Evolutionary conservation across 2,329 filamentous ascomycete species (phyloP).

Genomic region (Westerdykella aurantiaca): DNA sequence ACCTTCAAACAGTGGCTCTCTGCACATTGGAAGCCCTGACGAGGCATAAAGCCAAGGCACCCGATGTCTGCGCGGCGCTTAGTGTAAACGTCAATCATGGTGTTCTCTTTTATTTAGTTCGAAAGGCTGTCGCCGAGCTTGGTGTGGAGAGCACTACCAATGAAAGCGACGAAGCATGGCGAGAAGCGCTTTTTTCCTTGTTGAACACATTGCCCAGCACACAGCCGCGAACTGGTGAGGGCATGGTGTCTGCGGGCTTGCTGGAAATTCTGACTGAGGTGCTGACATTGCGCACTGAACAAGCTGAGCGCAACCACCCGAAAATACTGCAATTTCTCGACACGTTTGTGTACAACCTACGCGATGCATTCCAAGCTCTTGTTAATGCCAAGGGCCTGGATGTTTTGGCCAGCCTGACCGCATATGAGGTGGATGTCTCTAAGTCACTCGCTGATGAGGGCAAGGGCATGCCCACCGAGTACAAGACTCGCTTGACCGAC

Average conservation of each 20-base stretch:
- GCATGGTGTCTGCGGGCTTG: slow-evolving; percentile 82
- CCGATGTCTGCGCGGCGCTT: slow-evolving; percentile 82
- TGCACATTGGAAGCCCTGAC: slow-evolving; percentile 79
- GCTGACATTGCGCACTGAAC: slow-evolving; percentile 71
- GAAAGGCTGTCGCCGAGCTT: slow-evolving; percentile 84
- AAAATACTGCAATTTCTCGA: slow-evolving; percentile 84
- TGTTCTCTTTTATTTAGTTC: slow-evolving; percentile 84
- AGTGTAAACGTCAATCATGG: slow-evolving; percentile 96
- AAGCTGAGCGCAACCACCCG: slow-evolving; percentile 77
- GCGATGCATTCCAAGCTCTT: slow-evolving; percentile 76
- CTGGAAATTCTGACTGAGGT: slow-evolving; percentile 88
- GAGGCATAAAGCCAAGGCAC: slow-evolving; percentile 66
- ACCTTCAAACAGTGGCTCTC: slow-evolving; percentile 76
- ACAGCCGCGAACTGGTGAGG: slow-evolving; percentile 67
- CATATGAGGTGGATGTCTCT: slow-evolving; percentile 68
- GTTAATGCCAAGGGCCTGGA: slow-evolving; percentile 80
- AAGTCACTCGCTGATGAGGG: slow-evolving; percentile 60
- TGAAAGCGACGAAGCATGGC: slow-evolving; percentile 68
- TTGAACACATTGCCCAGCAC: slow-evolving; percentile 71
- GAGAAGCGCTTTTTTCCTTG: slow-evolving; percentile 81
- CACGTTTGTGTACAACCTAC: slow-evolving; percentile 76
- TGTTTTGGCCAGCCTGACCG: slow-evolving; percentile 79
- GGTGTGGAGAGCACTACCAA: slow-evolving; percentile 46
- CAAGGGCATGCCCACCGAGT: slow-evolving; percentile 65
- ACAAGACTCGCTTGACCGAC: slow-evolving; percentile 77